Base-by-base conservation (phyloP, 2,329 filamentous ascomycete genomes). In the Ophiosphaerella korrae region DNA sequence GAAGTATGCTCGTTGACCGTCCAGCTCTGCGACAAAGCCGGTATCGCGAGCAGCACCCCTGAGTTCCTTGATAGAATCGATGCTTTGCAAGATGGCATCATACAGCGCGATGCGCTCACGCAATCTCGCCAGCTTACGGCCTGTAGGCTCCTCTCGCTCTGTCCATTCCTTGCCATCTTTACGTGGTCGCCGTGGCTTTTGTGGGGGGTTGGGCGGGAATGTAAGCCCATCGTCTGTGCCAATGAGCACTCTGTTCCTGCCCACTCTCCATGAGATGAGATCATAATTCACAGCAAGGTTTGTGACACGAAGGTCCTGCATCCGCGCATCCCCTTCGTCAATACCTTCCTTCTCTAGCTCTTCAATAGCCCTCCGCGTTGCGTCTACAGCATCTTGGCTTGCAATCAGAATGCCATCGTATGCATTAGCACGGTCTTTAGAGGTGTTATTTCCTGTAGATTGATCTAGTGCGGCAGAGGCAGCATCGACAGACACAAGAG, bases 271-370 rank as follows among this genome's bases (percentile, higher is more conserved):
- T 68, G 90, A 92, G 49, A 99, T 88, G 74, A 97, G 85, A 60
- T 90, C 90, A 72, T 96, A 97, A 74, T 94, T 96, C 49, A 97
- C 90, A 1, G 93, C 92, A 0, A 95, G 95, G 54, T 89, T 88
- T 3, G 92, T 96, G 51, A 99, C 88, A 61, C 96, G 92, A 39
- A 99, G 78, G 63, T 92, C 87, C 75, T 99, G 94, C 86, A 99
- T 92, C 50, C 91, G 85, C 32, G 85, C 77, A 67, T 99, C 93
- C 49, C 90, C 87, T 70, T 91, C 89, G 18, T 90, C 84, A 12
- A 96, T 84, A 1, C 91, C 89, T 71, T 99, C 94, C 52, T 84
- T 86, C 43, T 85, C 84, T 50, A 97, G 79, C 72, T 97, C 94
- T 59, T 97, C 93, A 52, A 97, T 96, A 9, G 92, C 92, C 63